Conservation (phyloP, 2,329 filamentous ascomycete genomes). For the Bisporella sp. region DNA sequence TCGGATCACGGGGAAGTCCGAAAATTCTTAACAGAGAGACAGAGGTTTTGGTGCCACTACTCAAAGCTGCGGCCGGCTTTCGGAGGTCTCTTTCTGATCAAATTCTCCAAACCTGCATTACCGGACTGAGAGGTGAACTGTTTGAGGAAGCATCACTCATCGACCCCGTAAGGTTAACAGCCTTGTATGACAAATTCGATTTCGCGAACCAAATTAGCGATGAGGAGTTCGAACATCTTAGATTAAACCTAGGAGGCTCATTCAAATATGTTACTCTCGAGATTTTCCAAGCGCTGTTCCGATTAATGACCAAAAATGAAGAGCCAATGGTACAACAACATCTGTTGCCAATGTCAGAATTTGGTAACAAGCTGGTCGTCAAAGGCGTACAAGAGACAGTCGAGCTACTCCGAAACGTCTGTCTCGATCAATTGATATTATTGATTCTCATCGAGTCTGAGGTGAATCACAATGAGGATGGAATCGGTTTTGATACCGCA, state of each 20-base stretch:
- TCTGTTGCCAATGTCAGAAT: slow-evolving; percentile 55
- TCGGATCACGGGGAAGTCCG: slow-evolving; percentile 9
- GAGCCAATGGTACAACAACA: slow-evolving; percentile 22
- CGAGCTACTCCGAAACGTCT: slow-evolving; percentile 62
- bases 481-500: slow-evolving; percentile 59
- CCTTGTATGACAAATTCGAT: slow-evolving; percentile 70
- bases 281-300: slow-evolving; percentile 46
- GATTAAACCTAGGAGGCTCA: slow-evolving; percentile 59
- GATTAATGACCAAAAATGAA: slow-evolving; percentile 36
- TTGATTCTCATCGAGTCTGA: slow-evolving; percentile 83
- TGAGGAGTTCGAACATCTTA: slow-evolving; percentile 68
- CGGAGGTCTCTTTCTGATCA: slow-evolving; percentile 63
- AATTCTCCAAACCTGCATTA: slow-evolving; percentile 60
- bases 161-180: slow-evolving; percentile 66
- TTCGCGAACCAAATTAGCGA: slow-evolving; percentile 77
- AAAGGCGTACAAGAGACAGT: slow-evolving; percentile 75
- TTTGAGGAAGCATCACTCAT: slow-evolving; percentile 66
- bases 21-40: slow-evolving; percentile 40
- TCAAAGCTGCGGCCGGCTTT: slow-evolving; percentile 65
- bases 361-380: slow-evolving; percentile 69
- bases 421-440: slow-evolving; percentile 77
- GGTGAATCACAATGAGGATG: slow-evolving; percentile 65
- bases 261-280: slow-evolving; percentile 51
- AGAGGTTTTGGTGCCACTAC: slow-evolving; percentile 50
- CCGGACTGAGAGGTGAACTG: slow-evolving; percentile 64